Conservation (phyloP, 257 asterid species). For the Nicotiana noctiflora region DNA sequence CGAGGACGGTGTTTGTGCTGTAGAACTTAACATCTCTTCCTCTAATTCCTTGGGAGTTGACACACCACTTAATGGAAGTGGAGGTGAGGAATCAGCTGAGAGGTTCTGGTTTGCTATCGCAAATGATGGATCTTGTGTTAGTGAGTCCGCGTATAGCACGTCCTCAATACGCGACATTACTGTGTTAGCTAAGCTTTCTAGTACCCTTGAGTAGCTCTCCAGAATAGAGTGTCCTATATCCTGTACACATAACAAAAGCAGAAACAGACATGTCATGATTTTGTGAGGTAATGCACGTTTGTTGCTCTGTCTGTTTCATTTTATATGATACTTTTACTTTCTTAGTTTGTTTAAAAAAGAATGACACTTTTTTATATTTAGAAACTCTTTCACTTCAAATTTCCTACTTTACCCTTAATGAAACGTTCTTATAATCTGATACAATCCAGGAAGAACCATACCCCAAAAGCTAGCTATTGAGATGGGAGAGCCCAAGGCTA, state of each 20-base stretch:
- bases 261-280: background rate
- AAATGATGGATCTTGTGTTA: constrained; percentile 44
- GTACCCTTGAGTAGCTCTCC: constrained; percentile 86
- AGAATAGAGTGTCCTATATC: constrained; percentile 66
- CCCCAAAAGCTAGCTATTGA: too few relatives aligned
- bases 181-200: constrained; percentile 75
- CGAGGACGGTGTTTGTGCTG: constrained; percentile 18
- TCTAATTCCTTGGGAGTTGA: constrained; percentile 31
- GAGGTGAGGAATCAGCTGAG: constrained; percentile 31
- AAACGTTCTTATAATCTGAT: too few relatives aligned
- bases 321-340: background rate
- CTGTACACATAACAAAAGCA: constrained; percentile 18
- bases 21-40: constrained; percentile 27
- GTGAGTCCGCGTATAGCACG: constrained; percentile 65
- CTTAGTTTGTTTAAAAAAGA: too few relatives aligned
- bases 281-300: background rate
- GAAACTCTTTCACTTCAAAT: too few relatives aligned
- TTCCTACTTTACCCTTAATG: too few relatives aligned
- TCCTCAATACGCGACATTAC: constrained; percentile 74
- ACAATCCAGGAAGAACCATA: too few relatives aligned
- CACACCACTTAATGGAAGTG: constrained; percentile 22
- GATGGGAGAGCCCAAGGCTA: too few relatives aligned
- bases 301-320: background rate
- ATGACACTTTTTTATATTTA: too few relatives aligned
- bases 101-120: constrained; percentile 21